Percentiles rank a stretch among this genome's conserved stretches.
These are phyloP conservation scores for Plasmopara halstedii DNA, from an alignment of 352 stramenopile species.

Conservation along the genomic window DNA sequence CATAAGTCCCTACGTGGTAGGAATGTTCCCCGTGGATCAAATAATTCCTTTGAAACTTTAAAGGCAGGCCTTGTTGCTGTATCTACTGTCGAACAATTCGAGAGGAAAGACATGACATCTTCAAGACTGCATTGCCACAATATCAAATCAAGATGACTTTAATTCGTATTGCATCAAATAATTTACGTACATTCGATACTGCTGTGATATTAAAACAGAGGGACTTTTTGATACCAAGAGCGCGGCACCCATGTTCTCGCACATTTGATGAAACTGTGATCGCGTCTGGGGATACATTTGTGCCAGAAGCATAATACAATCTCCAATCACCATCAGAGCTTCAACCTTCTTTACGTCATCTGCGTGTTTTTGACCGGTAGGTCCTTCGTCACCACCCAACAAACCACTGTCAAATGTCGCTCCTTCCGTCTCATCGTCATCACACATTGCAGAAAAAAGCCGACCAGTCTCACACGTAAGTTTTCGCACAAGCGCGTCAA, in stretches of 20 bases:
- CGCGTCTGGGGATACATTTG: constrained; percentile 20
- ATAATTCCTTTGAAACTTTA: constrained; percentile 20
- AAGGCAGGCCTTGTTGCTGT: neutral
- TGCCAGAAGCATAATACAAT: constrained; percentile 30
- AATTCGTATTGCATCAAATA: neutral
- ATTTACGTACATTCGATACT: constrained; percentile 25
- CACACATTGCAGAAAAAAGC: constrained; percentile 14
- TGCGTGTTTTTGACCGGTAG: constrained; percentile 5
- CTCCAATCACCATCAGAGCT: constrained; percentile 27
- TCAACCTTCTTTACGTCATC: constrained; percentile 18
- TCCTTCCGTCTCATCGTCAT: constrained; percentile 19
- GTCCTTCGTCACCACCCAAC: constrained; percentile 19
- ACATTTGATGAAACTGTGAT: constrained; percentile 20
- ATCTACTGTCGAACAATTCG: constrained; percentile 1
- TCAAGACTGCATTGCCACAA: constrained; percentile 12
- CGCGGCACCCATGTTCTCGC: constrained; percentile 21
- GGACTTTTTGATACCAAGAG: constrained; percentile 10
- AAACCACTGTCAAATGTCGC: constrained; percentile 37
- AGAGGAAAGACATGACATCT: constrained; percentile 16
- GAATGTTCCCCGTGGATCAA: constrained; percentile 34
- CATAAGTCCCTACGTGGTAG: constrained; percentile 14
- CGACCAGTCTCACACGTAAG: constrained; percentile 29
- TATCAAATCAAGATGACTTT: neutral
- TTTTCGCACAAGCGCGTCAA: constrained; percentile 34
- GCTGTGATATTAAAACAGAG: constrained; percentile 13